These are phyloP conservation scores for Exserohilum turcica DNA, from an alignment of 2,329 filamentous ascomycete species.

Conservation along the genomic window DNA sequence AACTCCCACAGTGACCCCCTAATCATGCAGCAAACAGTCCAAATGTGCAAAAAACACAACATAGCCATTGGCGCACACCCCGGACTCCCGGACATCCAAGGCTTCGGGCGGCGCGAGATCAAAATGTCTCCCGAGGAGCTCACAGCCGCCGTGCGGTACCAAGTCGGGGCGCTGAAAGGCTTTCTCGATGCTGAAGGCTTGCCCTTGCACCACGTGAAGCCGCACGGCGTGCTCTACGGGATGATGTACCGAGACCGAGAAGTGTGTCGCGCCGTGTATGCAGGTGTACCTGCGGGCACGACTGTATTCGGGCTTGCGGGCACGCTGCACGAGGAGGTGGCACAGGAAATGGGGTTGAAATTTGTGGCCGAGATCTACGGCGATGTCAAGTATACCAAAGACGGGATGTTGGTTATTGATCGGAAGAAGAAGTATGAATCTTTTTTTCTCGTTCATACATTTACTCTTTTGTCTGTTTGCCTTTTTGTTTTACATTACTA, in stretches of 20 bases:
- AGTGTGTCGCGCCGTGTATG: conserved; percentile 59
- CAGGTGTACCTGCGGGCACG: conserved; percentile 57
- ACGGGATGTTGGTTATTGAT: conserved; percentile 60
- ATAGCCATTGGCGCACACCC: conserved; percentile 67
- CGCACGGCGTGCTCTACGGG: conserved; percentile 65
- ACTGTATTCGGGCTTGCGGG: conserved; percentile 62
- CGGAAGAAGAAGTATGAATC: conserved; percentile 59
- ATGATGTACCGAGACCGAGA: conserved; percentile 61
- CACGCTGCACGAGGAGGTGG: conserved; percentile 60
- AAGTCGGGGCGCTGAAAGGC: conserved; percentile 66
- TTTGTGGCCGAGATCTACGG: conserved; percentile 62
- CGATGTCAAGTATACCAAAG: conserved; percentile 61
- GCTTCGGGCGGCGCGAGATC: conserved; percentile 68
- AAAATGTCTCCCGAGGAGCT: conserved; percentile 62
- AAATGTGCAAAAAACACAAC: conserved; percentile 61
- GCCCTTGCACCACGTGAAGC: conserved; percentile 65
- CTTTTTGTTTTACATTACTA: neutral
- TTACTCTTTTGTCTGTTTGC: neutral
- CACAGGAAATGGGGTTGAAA: conserved; percentile 57
- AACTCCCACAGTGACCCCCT: conserved; percentile 56
- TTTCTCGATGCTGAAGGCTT: conserved; percentile 64
- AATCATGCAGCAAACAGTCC: conserved; percentile 67
- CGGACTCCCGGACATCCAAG: conserved; percentile 67
- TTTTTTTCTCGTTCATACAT: neutral
- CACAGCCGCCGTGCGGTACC: conserved; percentile 64